These are phyloP conservation scores for Nymphaea colorata DNA, from an alignment of 164 flowering plant genomes.

Conservation along the genomic window DNA sequence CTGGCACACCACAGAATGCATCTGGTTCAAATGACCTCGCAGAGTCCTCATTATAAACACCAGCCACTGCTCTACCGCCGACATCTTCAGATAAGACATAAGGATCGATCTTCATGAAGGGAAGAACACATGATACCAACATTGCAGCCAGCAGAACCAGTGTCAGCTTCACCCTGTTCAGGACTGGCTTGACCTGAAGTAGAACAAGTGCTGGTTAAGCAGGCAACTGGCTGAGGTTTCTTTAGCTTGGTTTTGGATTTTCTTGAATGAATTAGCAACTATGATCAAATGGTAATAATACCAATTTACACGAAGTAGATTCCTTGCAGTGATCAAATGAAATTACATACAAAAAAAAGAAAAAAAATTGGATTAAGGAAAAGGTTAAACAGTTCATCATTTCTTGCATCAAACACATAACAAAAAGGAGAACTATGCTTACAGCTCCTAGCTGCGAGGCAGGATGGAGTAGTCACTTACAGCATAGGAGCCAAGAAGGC, in stretches of 20 bases:
- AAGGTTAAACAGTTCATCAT: background rate
- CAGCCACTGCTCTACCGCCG: constrained; percentile 44
- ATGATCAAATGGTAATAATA: too few species aligned
- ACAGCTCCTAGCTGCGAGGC: background rate
- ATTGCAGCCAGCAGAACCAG: constrained; percentile 54
- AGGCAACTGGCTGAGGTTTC: background rate
- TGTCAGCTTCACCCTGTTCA: constrained; percentile 63
- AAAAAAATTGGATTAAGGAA: background rate
- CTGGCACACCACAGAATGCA: constrained; percentile 76
- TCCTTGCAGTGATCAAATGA: too few species aligned
- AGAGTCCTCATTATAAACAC: constrained; percentile 73
- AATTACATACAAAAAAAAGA: too few species aligned
- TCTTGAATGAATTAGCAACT: too few species aligned
- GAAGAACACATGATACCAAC: constrained; percentile 29
- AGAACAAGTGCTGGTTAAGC: background rate
- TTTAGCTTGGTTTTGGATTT: too few species aligned
- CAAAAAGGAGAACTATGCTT: background rate
- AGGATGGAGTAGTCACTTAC: constrained; percentile 26
- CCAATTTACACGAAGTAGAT: too few species aligned
- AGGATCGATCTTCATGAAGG: constrained; percentile 22
- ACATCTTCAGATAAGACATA: constrained; percentile 18
- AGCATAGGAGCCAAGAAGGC: constrained; percentile 83
- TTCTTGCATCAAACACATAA: background rate
- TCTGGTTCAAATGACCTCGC: constrained; percentile 90
- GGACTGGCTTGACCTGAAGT: constrained; percentile 79